These are phyloP conservation scores for Talaromyces verruculosus DNA, from an alignment of 2,329 filamentous ascomycete genomes.

Conservation along the genomic window DNA sequence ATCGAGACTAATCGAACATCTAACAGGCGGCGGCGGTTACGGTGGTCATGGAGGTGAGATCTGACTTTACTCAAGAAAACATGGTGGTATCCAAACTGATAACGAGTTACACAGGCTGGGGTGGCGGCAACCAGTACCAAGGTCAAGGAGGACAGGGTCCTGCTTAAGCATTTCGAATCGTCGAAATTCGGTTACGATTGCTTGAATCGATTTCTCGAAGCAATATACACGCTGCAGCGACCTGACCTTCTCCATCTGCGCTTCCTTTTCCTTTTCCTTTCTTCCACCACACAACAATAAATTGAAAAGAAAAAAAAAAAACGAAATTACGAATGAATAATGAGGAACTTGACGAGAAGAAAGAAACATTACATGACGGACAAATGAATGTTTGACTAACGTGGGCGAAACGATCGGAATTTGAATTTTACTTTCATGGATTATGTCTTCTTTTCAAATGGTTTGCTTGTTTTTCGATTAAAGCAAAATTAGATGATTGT, in stretches of 20 bases:
- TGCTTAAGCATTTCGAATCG: neutral
- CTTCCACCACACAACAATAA: neutral
- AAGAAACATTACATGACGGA: slow-evolving; percentile 9
- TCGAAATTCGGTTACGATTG: neutral
- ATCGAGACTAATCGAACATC: slow-evolving; percentile 18
- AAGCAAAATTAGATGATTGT: slow-evolving; percentile 14
- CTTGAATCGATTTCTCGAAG: neutral
- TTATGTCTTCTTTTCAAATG: neutral
- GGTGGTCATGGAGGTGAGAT: slow-evolving; percentile 25
- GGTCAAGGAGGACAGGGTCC: slow-evolving; percentile 22
- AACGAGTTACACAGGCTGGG: slow-evolving; percentile 22
- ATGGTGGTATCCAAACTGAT: neutral
- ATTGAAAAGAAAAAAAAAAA: slow-evolving; percentile 1
- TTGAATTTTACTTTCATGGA: neutral
- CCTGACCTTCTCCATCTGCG: neutral
- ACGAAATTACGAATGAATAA: slow-evolving; percentile 10
- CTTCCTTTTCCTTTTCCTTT: neutral
- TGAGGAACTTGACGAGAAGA: slow-evolving; percentile 15
- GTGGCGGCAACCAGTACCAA: slow-evolving; percentile 20
- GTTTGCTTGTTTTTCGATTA: slow-evolving; percentile 1
- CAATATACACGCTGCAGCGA: neutral
- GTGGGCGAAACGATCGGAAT: neutral
- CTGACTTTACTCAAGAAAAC: neutral
- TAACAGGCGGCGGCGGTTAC: slow-evolving; percentile 28
- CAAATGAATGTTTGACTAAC: slow-evolving; percentile 9